A percentile compares a stretch with the other conserved stretches of the same genome.
Evolutionary conservation across 306 rosid species (phyloP).

Genomic region (Astragalus glycyphyllos): DNA sequence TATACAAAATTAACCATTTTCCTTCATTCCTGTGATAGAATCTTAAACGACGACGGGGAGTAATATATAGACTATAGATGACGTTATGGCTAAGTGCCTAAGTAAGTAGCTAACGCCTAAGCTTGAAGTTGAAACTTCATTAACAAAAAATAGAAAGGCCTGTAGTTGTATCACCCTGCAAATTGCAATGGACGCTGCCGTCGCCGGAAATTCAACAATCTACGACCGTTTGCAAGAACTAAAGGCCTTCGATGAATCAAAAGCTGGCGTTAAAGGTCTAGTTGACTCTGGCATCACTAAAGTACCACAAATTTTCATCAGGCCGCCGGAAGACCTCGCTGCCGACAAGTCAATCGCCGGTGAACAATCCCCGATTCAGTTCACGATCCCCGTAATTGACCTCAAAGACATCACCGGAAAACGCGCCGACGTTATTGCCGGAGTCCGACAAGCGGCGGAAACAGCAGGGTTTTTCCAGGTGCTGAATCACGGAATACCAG

Average conservation of each 20-base stretch:
- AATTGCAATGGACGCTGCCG: not conserved
- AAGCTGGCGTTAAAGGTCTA: constrained; percentile 54
- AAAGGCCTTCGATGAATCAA: constrained; percentile 53
- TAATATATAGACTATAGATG: too few relatives aligned
- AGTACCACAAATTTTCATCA: constrained; percentile 45
- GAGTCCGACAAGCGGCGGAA: constrained; percentile 45
- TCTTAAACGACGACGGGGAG: too few relatives aligned
- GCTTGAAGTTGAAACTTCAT: too few relatives aligned
- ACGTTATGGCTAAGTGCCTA: too few relatives aligned
- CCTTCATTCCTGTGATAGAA: too few relatives aligned
- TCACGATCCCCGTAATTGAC: constrained; percentile 49
- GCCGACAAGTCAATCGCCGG: not conserved
- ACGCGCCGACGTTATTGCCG: constrained; percentile 19
- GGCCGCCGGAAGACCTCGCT: constrained; percentile 39
- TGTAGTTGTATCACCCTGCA: too few relatives aligned
- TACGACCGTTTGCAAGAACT: constrained; percentile 31
- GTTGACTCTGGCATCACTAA: constrained; percentile 47
- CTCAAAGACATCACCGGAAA: constrained; percentile 16
- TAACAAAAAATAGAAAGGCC: too few relatives aligned
- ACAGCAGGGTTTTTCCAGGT: constrained; percentile 56
- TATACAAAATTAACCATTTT: too few relatives aligned
- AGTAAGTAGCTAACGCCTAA: too few relatives aligned
- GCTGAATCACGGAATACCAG: constrained; percentile 54
- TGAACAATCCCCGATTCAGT: not conserved
- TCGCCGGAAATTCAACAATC: not conserved